Evolutionary conservation across 352 stramenopile genomes (phyloP), one percentile per base, ranked within the genome.

Genomic region (Pythium coloratum): DNA sequence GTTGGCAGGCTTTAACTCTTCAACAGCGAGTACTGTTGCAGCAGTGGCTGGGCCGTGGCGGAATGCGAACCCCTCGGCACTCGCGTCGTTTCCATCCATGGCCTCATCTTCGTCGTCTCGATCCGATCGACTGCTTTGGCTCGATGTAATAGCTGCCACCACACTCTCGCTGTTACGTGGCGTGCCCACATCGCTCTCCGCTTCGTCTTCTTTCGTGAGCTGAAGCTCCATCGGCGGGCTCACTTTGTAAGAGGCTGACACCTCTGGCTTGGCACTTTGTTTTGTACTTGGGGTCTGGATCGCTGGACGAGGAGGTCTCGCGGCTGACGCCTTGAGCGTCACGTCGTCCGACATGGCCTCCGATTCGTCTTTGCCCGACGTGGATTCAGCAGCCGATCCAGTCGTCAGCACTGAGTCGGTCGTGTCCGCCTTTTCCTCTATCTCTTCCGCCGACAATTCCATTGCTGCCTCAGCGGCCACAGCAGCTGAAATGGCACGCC

Each of bases 81-180:
- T 38, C 33, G 54, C 62, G 24, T 74, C 55, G 38, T 81, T 81
- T 20, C 76, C 76, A 62, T 86, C 76, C 13, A 62, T 69, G n/a
- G 78, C 76, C 40, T 81, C 66, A 0, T 82, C 66, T 7, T 76
- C 62, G 34, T 72, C 62, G 20, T 68, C 44, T n/a, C 67, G 46
- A n/a, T 70, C 57, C 18, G 66, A 68, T 44, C 59, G 32, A 53
- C 60, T 65, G n/a, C 55, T 71, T 12, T 30, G 57, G 20, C 65
- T 71, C n/a, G 57, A 61, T 5, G 64, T 55, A 16, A 20, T 12
- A 0, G 13, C 55, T 4, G 44, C 55, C 20, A 50, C 64, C 9
- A 62, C 40, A 28, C 64, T 70, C 16, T 70, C 64, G 24, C 63
- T 69, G 3, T 44, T 44, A 9, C 64, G 47, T 2, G 59, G 65